These are phyloP conservation scores for Leptographium galeiforme DNA, from an alignment of 2,329 filamentous ascomycete genomes.

Conservation along the genomic window DNA sequence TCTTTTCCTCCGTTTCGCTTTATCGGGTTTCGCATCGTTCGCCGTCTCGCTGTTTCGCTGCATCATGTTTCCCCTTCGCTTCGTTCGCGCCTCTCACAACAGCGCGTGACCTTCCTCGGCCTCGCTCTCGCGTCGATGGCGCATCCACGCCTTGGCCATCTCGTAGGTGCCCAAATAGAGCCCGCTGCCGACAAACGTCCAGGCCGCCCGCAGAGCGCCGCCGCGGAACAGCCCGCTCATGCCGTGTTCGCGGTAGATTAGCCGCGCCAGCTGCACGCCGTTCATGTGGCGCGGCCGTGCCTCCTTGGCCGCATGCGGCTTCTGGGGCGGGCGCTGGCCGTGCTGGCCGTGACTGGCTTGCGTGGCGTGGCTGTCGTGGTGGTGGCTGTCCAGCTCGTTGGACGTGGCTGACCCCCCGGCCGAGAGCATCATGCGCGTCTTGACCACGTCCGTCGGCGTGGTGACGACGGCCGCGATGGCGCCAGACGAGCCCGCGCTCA, in stretches of 20 bases:
- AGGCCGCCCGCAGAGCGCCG: slow-evolving; percentile 56
- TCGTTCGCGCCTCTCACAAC: background rate
- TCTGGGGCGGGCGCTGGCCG: too few species aligned
- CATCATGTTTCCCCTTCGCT: background rate
- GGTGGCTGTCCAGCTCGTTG: too few species aligned
- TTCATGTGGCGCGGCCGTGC: slow-evolving; percentile 20
- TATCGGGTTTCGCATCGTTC: background rate
- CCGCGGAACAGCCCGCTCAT: slow-evolving; percentile 65
- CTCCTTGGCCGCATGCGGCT: slow-evolving; percentile 12
- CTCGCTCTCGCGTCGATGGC: slow-evolving; percentile 29
- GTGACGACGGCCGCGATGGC: slow-evolving; percentile 67
- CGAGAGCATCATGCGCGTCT: slow-evolving; percentile 77
- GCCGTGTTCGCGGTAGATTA: slow-evolving; percentile 55
- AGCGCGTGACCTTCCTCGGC: slow-evolving; percentile 12
- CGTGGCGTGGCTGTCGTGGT: too few species aligned
- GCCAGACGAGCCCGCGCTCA: slow-evolving; percentile 62
- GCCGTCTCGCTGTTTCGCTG: background rate
- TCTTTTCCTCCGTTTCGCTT: background rate
- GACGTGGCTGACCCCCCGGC: background rate
- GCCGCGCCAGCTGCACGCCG: slow-evolving; percentile 45
- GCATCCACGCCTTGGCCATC: slow-evolving; percentile 54
- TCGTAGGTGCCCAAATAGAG: slow-evolving; percentile 83
- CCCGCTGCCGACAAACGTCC: slow-evolving; percentile 74
- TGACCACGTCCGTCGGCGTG: slow-evolving; percentile 79
- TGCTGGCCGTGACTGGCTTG: too few species aligned